These are phyloP conservation scores for Aspergillus phoenicis DNA, from an alignment of 2,329 filamentous ascomycete species.

Conservation along the genomic window DNA sequence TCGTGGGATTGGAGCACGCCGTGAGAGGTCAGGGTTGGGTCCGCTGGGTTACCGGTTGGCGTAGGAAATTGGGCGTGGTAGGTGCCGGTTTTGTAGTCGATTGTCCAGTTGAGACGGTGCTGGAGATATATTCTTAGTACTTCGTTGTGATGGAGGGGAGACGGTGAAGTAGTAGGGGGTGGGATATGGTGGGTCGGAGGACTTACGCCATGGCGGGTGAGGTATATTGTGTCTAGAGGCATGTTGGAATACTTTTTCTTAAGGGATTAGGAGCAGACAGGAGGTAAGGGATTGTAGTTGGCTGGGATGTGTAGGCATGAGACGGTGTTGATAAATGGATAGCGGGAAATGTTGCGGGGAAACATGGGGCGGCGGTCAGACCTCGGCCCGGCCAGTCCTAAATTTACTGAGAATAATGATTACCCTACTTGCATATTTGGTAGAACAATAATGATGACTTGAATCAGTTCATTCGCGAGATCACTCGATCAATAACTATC, in stretches of 20 bases:
- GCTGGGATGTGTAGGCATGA: background rate
- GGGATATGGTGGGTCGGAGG: background rate
- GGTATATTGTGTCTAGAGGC: constrained; percentile 71
- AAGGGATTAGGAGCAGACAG: background rate
- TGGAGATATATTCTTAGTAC: constrained; percentile 66
- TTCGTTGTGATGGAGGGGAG: background rate
- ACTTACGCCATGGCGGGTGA: constrained; percentile 74
- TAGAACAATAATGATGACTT: background rate
- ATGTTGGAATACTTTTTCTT: constrained; percentile 41
- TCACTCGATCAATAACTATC: constrained; percentile 28
- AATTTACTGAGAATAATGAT: background rate
- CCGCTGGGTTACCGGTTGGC: constrained; percentile 84
- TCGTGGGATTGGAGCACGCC: constrained; percentile 82
- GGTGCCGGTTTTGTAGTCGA: constrained; percentile 76
- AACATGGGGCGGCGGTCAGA: constrained; percentile 5
- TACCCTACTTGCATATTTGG: background rate
- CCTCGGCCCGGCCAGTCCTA: constrained; percentile 11
- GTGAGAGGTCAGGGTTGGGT: constrained; percentile 83
- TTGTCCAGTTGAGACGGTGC: constrained; percentile 90
- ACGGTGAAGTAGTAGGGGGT: background rate
- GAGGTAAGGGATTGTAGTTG: background rate
- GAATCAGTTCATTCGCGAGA: constrained; percentile 16
- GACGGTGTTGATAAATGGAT: background rate
- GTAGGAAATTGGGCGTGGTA: constrained; percentile 75
- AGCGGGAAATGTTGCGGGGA: constrained; percentile 22